Evolutionary conservation across 805 yeast genomes (phyloP).

Genomic region (Zygosaccharomyces kombuchaensis): DNA sequence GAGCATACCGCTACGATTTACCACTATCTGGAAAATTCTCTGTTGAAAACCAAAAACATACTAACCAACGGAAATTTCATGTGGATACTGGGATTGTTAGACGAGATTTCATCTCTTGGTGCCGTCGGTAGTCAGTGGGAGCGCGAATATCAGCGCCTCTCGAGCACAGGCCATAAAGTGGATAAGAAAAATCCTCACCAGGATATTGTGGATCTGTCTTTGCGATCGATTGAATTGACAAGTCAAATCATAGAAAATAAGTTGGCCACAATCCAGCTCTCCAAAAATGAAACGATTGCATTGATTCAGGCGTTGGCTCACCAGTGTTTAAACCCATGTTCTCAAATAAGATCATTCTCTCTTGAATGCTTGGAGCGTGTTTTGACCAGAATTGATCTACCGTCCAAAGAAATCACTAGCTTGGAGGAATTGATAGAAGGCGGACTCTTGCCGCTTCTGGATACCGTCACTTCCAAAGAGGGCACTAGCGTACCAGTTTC

Average conservation of each 20-base stretch:
- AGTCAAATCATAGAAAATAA: slow-evolving; percentile 41
- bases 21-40: slow-evolving; percentile 42
- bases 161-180: slow-evolving; percentile 42
- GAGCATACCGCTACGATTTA: slow-evolving; percentile 43
- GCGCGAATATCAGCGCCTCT: slow-evolving; percentile 49
- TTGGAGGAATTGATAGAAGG: slow-evolving; percentile 60
- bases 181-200: slow-evolving; percentile 47
- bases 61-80: slow-evolving; percentile 52
- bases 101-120: slow-evolving; percentile 77
- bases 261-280: slow-evolving; percentile 10
- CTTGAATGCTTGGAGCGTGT: slow-evolving; percentile 54
- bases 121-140: slow-evolving; percentile 77
- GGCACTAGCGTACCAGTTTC: slow-evolving; percentile 44
- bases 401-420: slow-evolving; percentile 38
- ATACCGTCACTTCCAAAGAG: slow-evolving; percentile 15
- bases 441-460: slow-evolving; percentile 60
- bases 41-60: slow-evolving; percentile 31
- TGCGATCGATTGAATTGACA: slow-evolving; percentile 60
- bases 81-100: slow-evolving; percentile 64
- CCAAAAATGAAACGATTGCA: slow-evolving; percentile 43
- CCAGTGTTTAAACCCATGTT: slow-evolving; percentile 85
- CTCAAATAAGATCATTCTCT: slow-evolving; percentile 67
- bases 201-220: slow-evolving; percentile 53
- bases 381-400: slow-evolving; percentile 34
- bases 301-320: slow-evolving; percentile 79